Evolutionary conservation across 2,329 filamentous ascomycete species (phyloP).

Genomic region (Elsinoe arachidis): DNA sequence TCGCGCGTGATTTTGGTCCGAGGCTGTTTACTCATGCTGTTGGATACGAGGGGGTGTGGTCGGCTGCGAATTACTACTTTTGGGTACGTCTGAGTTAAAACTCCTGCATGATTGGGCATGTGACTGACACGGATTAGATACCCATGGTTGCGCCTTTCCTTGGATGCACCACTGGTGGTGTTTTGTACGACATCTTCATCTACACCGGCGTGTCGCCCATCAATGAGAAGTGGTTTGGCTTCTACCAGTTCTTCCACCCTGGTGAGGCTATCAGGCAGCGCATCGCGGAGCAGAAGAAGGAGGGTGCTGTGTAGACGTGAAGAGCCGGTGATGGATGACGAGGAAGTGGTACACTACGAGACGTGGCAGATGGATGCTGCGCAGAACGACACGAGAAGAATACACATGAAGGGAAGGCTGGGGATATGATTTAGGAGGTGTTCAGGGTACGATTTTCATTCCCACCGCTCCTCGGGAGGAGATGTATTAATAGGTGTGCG

Average conservation of each 20-base stretch:
- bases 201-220: conserved; percentile 45
- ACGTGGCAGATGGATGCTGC: neutral
- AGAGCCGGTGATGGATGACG: conserved; percentile 7
- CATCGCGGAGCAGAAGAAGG: conserved; percentile 20
- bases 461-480: neutral
- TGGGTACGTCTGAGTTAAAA: conserved; percentile 38
- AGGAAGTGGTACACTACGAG: neutral
- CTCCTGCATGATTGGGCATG: neutral
- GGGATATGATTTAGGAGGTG: neutral
- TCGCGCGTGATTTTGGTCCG: conserved; percentile 48
- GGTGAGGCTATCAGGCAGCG: conserved; percentile 17
- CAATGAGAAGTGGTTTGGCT: conserved; percentile 11
- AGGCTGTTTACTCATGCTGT: conserved; percentile 54
- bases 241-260: conserved; percentile 19
- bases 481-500: conserved; percentile 4
- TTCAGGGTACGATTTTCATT: neutral
- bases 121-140: neutral
- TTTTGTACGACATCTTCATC: conserved; percentile 42
- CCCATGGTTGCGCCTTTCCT: conserved; percentile 13
- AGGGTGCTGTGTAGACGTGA: conserved; percentile 21
- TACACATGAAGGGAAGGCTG: no score
- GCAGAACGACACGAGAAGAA: no score
- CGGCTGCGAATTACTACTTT: conserved; percentile 54
- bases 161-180: conserved; percentile 37
- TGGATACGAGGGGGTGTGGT: conserved; percentile 55